Evolutionary conservation across 352 stramenopile species (phyloP).

Genomic region (Phytopythium litorale): DNA sequence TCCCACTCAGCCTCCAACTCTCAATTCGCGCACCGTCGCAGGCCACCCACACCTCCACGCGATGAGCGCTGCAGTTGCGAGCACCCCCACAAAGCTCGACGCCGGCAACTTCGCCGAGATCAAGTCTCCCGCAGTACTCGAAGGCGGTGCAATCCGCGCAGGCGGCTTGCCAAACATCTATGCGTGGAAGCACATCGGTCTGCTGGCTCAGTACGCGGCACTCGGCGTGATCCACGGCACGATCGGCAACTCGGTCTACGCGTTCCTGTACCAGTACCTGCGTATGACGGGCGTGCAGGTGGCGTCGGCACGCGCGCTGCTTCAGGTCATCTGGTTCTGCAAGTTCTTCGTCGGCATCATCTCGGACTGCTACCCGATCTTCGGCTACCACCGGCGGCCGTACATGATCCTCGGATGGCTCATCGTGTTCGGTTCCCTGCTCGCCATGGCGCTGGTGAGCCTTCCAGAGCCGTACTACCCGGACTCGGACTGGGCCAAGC

Average conservation of each 20-base stretch:
- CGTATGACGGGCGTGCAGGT: slow-evolving; percentile 32
- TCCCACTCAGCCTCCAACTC: slow-evolving; percentile 1
- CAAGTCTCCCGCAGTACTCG: slow-evolving; percentile 27
- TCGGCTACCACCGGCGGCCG: slow-evolving; percentile 28
- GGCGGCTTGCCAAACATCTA: slow-evolving; percentile 34
- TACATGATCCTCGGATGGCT: slow-evolving; percentile 37
- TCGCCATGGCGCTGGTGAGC: slow-evolving; percentile 27
- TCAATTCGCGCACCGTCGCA: neutral
- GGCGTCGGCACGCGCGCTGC: slow-evolving; percentile 33
- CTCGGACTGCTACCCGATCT: slow-evolving; percentile 39
- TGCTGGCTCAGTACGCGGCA: slow-evolving; percentile 41
- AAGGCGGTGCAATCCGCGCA: slow-evolving; percentile 31
- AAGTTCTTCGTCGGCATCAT: slow-evolving; percentile 56
- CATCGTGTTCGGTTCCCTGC: slow-evolving; percentile 24
- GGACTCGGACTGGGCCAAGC: slow-evolving; percentile 20
- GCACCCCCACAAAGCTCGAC: neutral
- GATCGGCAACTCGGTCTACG: slow-evolving; percentile 34
- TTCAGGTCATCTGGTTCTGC: slow-evolving; percentile 53
- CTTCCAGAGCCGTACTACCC: slow-evolving; percentile 32
- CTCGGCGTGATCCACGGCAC: slow-evolving; percentile 48
- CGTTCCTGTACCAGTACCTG: slow-evolving; percentile 34
- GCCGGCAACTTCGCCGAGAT: slow-evolving; percentile 20
- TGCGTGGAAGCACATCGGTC: slow-evolving; percentile 25
- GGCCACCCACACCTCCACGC: neutral
- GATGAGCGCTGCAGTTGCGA: neutral